phyloP scores from a whole-genome alignment of 2,329 filamentous ascomycete species.

The Alternaria atra region DNA sequence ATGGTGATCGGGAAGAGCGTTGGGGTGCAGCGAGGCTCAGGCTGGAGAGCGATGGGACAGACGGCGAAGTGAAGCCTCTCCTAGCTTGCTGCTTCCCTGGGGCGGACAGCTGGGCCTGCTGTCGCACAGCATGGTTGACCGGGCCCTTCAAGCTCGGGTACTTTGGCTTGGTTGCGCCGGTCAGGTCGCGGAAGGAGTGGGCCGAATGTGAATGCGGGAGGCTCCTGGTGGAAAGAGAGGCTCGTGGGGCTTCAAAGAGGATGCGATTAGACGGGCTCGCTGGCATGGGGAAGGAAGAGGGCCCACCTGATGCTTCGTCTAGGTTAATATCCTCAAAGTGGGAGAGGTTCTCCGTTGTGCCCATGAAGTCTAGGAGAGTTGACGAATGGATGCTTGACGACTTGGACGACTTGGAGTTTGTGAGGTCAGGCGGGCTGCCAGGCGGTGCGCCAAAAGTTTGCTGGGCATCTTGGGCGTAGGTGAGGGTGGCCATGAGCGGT shows the following conservation, averaged over 20 bases:
- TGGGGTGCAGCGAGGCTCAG: constrained; percentile 42
- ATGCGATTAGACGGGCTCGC: constrained; percentile 39
- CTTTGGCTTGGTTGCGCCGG: constrained; percentile 45
- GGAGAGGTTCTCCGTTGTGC: constrained; percentile 70
- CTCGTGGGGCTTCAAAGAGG: constrained; percentile 41
- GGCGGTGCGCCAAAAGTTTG: constrained; percentile 59
- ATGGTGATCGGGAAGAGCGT: constrained; percentile 49
- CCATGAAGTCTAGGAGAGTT: constrained; percentile 70
- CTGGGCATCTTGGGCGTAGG: constrained; percentile 37
- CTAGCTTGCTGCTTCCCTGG: constrained; percentile 50
- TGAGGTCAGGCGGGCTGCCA: constrained; percentile 80
- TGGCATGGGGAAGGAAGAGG: constrained; percentile 57
- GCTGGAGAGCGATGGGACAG: constrained; percentile 46
- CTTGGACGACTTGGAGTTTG: constrained; percentile 86
- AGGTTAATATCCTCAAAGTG: constrained; percentile 96
- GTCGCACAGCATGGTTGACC: constrained; percentile 45
- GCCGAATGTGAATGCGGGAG: constrained; percentile 29
- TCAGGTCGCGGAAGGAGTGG: constrained; percentile 52
- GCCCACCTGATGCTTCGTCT: constrained; percentile 63
- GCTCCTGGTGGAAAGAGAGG: constrained; percentile 28
- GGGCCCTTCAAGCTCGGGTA: constrained; percentile 54
- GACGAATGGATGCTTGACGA: constrained; percentile 88
- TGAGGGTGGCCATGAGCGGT: constrained; percentile 50
- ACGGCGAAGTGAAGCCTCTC: constrained; percentile 53
- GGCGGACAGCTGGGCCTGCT: constrained; percentile 49